Percentiles rank a stretch among this genome's conserved stretches.
These are phyloP conservation scores for Poa pratensis DNA, from an alignment of 176 grass and related monocot genomes.

Conservation along the genomic window DNA sequence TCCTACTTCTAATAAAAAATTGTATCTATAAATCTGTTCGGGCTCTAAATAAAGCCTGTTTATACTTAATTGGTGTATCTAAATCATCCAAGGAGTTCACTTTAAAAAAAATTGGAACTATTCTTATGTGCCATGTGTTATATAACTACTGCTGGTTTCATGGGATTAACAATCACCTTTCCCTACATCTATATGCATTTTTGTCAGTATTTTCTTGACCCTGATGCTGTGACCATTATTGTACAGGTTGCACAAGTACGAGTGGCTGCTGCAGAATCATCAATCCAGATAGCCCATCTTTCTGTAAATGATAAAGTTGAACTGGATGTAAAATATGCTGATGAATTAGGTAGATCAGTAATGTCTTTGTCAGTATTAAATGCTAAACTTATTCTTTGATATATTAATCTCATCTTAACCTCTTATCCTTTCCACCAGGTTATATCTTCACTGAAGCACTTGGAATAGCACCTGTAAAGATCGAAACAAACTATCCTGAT, in stretches of 20 bases:
- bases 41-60: too few species aligned
- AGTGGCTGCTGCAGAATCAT: too few species aligned
- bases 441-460: constrained; percentile 87
- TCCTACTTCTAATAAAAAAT: constrained; percentile 6
- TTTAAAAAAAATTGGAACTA: not conserved
- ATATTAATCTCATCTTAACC: too few species aligned
- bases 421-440: constrained; percentile 51
- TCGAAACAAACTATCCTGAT: constrained; percentile 95
- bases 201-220: constrained; percentile 16
- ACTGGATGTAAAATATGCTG: too few species aligned
- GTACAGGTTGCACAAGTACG: too few species aligned
- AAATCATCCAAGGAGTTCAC: too few species aligned
- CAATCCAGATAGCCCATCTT: too few species aligned
- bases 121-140: constrained; percentile 1
- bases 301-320: too few species aligned
- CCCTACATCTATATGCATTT: constrained; percentile 6
- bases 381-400: too few species aligned
- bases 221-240: constrained; percentile 38
- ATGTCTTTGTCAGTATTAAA: too few species aligned
- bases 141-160: not conserved
- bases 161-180: not conserved
- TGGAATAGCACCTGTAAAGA: constrained; percentile 81
- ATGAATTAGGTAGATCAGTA: too few species aligned
- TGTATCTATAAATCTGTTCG: not conserved
- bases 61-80: too few species aligned